phyloP scores from a whole-genome alignment of 345 rosid species.

The Passiflora organensis region DNA sequence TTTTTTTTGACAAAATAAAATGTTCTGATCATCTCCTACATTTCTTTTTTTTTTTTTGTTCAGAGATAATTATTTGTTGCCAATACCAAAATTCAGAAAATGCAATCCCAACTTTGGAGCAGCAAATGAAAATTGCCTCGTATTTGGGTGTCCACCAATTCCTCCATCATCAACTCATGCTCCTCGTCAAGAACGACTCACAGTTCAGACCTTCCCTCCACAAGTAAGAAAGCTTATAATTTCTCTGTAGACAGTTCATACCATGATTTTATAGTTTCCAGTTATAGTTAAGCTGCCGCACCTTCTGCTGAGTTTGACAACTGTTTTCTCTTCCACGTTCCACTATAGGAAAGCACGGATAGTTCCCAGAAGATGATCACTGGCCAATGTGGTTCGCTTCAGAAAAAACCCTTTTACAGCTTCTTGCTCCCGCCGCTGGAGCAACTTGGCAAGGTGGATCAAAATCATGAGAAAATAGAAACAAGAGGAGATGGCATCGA shows the following conservation, averaged over 20 bases:
- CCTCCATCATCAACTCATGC: conserved; percentile 14
- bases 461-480: conserved; percentile 32
- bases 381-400: not conserved
- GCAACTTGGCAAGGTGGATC: conserved; percentile 24
- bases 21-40: no score
- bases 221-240: conserved; percentile 19
- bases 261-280: no score
- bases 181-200: conserved; percentile 25
- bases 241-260: no score
- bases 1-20: no score
- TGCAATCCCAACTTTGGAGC: conserved; percentile 22
- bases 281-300: no score
- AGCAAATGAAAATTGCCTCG: conserved; percentile 24
- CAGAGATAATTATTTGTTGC: conserved; percentile 26
- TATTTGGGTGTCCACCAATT: conserved; percentile 30
- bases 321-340: no score
- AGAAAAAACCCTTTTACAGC: conserved; percentile 35
- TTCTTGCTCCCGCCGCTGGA: conserved; percentile 36
- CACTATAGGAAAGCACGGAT: no score
- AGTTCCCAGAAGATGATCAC: no score
- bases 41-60: not conserved
- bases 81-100: conserved; percentile 23
- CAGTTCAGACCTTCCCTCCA: conserved; percentile 3
- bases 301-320: no score
- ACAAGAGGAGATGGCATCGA: conserved; percentile 41